Evolutionary conservation across 306 rosid genomes (phyloP).

Genomic region (Heteromeles arbutifolia): DNA sequence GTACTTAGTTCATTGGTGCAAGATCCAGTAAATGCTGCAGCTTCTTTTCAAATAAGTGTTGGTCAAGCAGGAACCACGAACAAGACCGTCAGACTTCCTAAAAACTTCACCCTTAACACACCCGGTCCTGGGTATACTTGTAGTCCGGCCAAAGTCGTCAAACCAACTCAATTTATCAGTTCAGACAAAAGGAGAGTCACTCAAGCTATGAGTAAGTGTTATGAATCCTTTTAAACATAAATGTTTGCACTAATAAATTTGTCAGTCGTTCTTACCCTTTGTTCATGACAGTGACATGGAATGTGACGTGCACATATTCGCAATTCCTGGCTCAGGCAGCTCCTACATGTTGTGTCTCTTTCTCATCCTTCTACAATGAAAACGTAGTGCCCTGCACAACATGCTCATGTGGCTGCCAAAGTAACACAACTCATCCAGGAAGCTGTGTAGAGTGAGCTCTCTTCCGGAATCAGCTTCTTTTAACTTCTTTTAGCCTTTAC

Average conservation of each 20-base stretch:
- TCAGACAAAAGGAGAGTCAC: slow-evolving; percentile 74
- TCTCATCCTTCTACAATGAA: slow-evolving; percentile 78
- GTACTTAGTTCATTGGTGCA: slow-evolving; percentile 74
- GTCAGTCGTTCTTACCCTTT: slow-evolving; percentile 3
- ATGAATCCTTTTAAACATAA: neutral
- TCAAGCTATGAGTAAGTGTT: slow-evolving; percentile 74
- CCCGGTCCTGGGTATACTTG: slow-evolving; percentile 96
- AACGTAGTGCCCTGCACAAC: slow-evolving; percentile 68
- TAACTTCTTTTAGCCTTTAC: neutral
- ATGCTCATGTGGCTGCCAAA: slow-evolving; percentile 76
- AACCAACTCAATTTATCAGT: slow-evolving; percentile 42
- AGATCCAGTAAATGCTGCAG: slow-evolving; percentile 51
- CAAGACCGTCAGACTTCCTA: slow-evolving; percentile 54
- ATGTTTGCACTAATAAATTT: neutral
- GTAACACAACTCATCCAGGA: slow-evolving; percentile 39
- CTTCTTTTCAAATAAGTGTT: slow-evolving; percentile 77
- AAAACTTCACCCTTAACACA: slow-evolving; percentile 61
- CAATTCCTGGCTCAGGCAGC: slow-evolving; percentile 69
- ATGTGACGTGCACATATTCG: slow-evolving; percentile 77
- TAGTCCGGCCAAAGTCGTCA: slow-evolving; percentile 47
- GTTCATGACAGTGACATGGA: slow-evolving; percentile 84
- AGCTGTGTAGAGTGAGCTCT: slow-evolving; percentile 63
- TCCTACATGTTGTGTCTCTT: slow-evolving; percentile 85
- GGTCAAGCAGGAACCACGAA: slow-evolving; percentile 68
- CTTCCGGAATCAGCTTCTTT: slow-evolving; percentile 5